phyloP scores from a whole-genome alignment of 2,329 filamentous ascomycete genomes.

The Pezizomycotina sp. region DNA sequence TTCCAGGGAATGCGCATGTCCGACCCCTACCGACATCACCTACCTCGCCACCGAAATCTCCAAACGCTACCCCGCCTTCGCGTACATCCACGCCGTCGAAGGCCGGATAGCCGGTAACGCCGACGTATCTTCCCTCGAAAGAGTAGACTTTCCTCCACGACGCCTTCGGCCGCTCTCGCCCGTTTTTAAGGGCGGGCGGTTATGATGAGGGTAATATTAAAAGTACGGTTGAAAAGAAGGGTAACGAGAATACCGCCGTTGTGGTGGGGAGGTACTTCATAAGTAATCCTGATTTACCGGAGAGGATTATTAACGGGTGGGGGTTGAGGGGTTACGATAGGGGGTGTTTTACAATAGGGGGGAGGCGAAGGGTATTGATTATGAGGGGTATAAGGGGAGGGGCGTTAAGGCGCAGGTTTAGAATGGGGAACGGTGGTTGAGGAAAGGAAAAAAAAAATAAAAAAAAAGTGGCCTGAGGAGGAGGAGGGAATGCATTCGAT shows the following conservation, averaged over 20 bases:
- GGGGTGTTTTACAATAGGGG: too few relatives aligned
- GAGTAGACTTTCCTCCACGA: constrained; percentile 34
- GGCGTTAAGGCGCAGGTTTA: too few relatives aligned
- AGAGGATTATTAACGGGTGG: constrained; percentile 30
- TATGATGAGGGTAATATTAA: constrained; percentile 25
- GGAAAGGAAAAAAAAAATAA: too few relatives aligned
- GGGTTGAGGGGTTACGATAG: constrained; percentile 31
- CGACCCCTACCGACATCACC: constrained; percentile 47
- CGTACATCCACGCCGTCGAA: constrained; percentile 48
- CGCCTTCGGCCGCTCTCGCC: constrained; percentile 32
- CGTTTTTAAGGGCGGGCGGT: constrained; percentile 34
- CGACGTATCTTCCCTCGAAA: constrained; percentile 30
- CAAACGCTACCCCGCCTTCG: constrained; percentile 37
- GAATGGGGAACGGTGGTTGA: too few relatives aligned
- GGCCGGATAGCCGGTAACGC: constrained; percentile 35
- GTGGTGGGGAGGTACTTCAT: constrained; percentile 35
- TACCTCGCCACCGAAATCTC: constrained; percentile 39
- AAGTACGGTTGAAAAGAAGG: constrained; percentile 22
- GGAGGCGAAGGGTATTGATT: too few relatives aligned
- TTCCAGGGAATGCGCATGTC: constrained; percentile 50
- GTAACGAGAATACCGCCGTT: constrained; percentile 28
- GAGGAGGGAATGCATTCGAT: too few relatives aligned
- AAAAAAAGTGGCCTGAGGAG: too few relatives aligned
- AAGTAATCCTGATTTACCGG: constrained; percentile 34
- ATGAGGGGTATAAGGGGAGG: too few relatives aligned